phyloP scores from a whole-genome alignment of 352 stramenopile genomes.

The Halophytophthora polymorphica region DNA sequence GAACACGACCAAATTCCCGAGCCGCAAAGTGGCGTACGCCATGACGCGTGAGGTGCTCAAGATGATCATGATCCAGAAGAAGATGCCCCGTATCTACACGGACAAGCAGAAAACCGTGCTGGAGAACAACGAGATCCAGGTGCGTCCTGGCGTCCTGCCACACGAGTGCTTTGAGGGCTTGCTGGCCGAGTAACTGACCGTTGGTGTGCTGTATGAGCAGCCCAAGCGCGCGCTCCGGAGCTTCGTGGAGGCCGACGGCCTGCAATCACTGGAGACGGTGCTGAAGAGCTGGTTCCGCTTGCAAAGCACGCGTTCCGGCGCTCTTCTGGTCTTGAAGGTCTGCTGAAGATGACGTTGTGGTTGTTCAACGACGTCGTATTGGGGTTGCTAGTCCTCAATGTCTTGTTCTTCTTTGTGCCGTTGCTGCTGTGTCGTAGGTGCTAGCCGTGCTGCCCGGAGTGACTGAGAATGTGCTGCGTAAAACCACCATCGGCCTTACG shows the following conservation, averaged over 20 bases:
- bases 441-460: constrained; percentile 52
- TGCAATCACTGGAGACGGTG: constrained; percentile 47
- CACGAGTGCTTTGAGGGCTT: neutral
- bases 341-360: neutral
- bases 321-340: constrained; percentile 56
- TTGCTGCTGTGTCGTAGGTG: constrained; percentile 10
- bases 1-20: constrained; percentile 46
- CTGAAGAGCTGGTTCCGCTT: constrained; percentile 52
- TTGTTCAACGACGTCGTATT: neutral
- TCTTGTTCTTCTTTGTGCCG: neutral
- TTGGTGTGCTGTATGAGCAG: constrained; percentile 8
- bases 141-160: constrained; percentile 5
- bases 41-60: constrained; percentile 48
- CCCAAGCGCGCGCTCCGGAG: constrained; percentile 49
- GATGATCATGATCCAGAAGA: constrained; percentile 53
- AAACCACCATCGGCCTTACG: constrained; percentile 57
- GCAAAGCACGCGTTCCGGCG: constrained; percentile 37
- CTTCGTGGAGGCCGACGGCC: constrained; percentile 63
- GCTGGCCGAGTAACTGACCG: neutral
- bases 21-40: constrained; percentile 38
- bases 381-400: neutral
- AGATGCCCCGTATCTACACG: constrained; percentile 34
- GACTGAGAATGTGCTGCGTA: constrained; percentile 44
- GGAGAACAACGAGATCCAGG: constrained; percentile 65
- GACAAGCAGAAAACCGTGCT: constrained; percentile 57